A percentile compares a stretch with the other conserved stretches of the same genome.
These are phyloP conservation scores for Candida cerambycidarum DNA, from an alignment of 805 yeast genomes.

Conservation along the genomic window DNA sequence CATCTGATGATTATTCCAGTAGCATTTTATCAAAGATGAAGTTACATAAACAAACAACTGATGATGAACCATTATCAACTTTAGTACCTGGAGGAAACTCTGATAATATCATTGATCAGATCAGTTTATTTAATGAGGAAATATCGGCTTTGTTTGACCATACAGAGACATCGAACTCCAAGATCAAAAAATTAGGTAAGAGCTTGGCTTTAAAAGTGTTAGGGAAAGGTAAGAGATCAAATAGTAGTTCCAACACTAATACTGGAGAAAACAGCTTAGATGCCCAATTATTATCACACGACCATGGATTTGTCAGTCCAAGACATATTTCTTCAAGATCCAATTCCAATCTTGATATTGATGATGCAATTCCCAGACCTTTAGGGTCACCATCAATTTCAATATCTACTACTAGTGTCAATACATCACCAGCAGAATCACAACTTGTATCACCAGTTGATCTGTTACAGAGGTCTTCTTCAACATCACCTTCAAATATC, in stretches of 20 bases:
- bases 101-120: constrained; percentile 13
- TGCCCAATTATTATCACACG: too few relatives aligned
- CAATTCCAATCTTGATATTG: not conserved
- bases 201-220: constrained; percentile 11
- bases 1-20: not conserved
- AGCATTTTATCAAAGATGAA: constrained; percentile 2
- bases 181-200: constrained; percentile 13
- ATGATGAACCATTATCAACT: constrained; percentile 9
- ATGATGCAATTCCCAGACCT: constrained; percentile 1
- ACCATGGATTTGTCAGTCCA: not conserved
- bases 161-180: constrained; percentile 7
- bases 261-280: not conserved
- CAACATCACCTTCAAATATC: constrained; percentile 13
- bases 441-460: constrained; percentile 8
- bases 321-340: not conserved
- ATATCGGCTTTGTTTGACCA: not conserved
- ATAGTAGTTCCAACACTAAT: not conserved
- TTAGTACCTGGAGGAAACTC: constrained; percentile 13
- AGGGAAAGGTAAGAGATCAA: not conserved
- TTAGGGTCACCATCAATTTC: not conserved
- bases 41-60: not conserved
- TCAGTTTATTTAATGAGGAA: constrained; percentile 10
- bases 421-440: constrained; percentile 5
- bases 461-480: constrained; percentile 5
- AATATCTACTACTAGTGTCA: not conserved